Conservation (phyloP, 352 stramenopile species). For the Phytophthora fragariae region DNA sequence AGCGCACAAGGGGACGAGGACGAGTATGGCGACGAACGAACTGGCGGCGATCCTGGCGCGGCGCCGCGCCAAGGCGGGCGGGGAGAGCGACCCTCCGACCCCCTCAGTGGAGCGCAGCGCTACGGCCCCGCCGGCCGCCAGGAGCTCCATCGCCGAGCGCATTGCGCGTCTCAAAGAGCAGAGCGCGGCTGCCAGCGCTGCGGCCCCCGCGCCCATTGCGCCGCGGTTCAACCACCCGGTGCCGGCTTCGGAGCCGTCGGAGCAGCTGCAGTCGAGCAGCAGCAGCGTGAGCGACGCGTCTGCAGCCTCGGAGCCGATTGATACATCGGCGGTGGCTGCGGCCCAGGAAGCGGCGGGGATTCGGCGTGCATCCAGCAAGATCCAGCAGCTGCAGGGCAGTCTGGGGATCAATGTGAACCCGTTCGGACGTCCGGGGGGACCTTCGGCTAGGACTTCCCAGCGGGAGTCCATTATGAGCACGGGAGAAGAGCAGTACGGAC, state of each 20-base stretch:
- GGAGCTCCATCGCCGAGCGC: constrained; percentile 76
- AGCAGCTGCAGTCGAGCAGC: constrained; percentile 15
- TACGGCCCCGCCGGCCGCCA: constrained; percentile 29
- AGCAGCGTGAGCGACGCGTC: constrained; percentile 29
- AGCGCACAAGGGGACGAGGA: constrained; percentile 38
- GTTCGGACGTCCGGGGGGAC: constrained; percentile 59
- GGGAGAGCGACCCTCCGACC: constrained; percentile 36
- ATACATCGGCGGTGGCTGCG: constrained; percentile 40
- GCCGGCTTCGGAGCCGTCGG: constrained; percentile 16
- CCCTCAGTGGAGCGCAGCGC: constrained; percentile 45
- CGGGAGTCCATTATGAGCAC: constrained; percentile 82
- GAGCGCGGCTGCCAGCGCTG: constrained; percentile 49
- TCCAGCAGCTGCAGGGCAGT: constrained; percentile 82
- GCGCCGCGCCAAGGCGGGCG: constrained; percentile 73
- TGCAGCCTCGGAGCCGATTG: constrained; percentile 25
- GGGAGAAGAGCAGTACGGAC: constrained; percentile 80
- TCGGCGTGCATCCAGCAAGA: constrained; percentile 55
- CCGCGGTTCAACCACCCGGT: constrained; percentile 40
- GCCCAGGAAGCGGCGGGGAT: constrained; percentile 42
- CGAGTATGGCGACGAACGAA: constrained; percentile 81
- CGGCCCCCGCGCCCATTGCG: constrained; percentile 30
- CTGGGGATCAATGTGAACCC: constrained; percentile 89
- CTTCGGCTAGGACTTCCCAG: constrained; percentile 45
- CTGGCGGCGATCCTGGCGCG: constrained; percentile 83
- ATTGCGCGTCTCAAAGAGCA: constrained; percentile 81